These are phyloP conservation scores for Hapsidospora chrysogenum DNA, from an alignment of 495 filamentous ascomycete species.

Conservation along the genomic window DNA sequence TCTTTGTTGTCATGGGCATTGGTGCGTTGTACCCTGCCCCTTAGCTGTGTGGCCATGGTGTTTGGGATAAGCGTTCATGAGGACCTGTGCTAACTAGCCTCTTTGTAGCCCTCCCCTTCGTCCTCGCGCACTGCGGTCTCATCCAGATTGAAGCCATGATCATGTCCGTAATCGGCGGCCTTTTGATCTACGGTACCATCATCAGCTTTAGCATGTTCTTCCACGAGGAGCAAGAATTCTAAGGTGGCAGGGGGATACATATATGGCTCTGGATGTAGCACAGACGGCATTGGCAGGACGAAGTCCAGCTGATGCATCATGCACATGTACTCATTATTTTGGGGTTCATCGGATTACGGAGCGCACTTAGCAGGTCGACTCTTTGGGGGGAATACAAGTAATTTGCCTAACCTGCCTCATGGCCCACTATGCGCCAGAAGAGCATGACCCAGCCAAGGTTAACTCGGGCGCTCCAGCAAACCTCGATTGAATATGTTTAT, in stretches of 20 bases:
- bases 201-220: conserved; percentile 98
- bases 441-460: too few relatives aligned
- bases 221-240: conserved; percentile 82
- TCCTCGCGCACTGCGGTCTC: conserved; percentile 69
- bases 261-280: background rate
- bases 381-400: too few relatives aligned
- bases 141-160: conserved; percentile 77
- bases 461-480: too few relatives aligned
- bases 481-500: too few relatives aligned
- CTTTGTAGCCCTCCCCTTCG: conserved; percentile 61
- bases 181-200: conserved; percentile 95
- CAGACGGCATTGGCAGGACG: background rate
- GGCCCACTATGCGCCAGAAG: too few relatives aligned
- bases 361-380: too few relatives aligned
- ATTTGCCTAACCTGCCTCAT: too few relatives aligned
- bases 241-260: background rate
- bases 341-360: too few relatives aligned
- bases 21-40: conserved; percentile 41
- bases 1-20: conserved; percentile 94
- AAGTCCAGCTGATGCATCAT: too few relatives aligned
- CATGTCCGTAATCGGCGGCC: conserved; percentile 84
- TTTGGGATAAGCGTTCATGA: background rate
- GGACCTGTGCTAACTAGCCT: background rate
- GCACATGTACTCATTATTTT: too few relatives aligned
- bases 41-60: too few relatives aligned